Base-by-base conservation (phyloP, 768 basidiomycete genomes). In the Rickenella mellea region DNA sequence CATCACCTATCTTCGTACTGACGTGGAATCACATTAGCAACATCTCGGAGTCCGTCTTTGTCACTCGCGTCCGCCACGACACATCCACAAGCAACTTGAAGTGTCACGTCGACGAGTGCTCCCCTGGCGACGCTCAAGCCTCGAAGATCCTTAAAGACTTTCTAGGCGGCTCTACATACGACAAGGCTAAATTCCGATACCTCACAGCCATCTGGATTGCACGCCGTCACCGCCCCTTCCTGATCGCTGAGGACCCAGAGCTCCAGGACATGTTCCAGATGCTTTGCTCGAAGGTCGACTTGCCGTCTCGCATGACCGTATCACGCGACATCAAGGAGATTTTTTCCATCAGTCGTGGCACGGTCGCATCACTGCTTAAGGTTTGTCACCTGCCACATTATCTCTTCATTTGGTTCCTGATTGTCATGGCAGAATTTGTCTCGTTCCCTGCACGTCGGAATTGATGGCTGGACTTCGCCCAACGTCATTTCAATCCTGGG, bases 381-480 rank as follows among this genome's bases (percentile, higher is more conserved):
- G 40, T 46, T 1, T 29, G 33, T 39, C 14, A 19, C 22, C n/a
- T 6, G n/a, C 14, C 14, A n/a, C 24, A 39, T 14, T 21, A 25
- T 9, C 17, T 19, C 4, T 10, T n/a, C n/a, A 6, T 3, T 4
- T 15, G 14, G 6, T 9, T 5, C 3, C 17, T 25, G 5, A 19
- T 19, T 14, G n/a, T n/a, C n/a, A 3, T n/a, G n/a, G 9, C 14
- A n/a, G 22, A 9, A 10, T 6, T 22, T 39, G 41, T 21, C 17
- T 0, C 53, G 56, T 0, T 47, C 48, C 27, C 12, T 62, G 19
- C 58, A 60, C 40, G 38, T 61, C 8, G 40, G 55, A 17, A 30
- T 60, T 15, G 58, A 62, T 39, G 56, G 59, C 4, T 61, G 58
- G 58, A 58, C 58, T 1, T 51, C 55, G 1, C 59, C 59, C 3